Evolutionary conservation across 371 early-diverging fungal species (phyloP).

Genomic region (Rhizopus stolonifer): DNA sequence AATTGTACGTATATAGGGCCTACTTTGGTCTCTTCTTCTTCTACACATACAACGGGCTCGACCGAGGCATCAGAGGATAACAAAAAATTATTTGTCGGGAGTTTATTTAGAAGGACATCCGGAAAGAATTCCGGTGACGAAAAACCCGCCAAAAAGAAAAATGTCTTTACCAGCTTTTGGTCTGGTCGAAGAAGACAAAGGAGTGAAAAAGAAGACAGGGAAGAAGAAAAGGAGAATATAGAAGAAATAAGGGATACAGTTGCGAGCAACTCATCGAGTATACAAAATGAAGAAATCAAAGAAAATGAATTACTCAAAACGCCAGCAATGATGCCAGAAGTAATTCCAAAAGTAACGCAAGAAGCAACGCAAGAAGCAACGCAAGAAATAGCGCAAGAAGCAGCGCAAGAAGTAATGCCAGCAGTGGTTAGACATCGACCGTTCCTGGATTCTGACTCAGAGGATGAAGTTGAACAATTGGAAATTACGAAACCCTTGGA

Average conservation of each 20-base stretch:
- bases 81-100: neutral
- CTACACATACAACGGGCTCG: neutral
- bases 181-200: conserved; percentile 1
- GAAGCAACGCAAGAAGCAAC: neutral
- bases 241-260: too few relatives aligned
- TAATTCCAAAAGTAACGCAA: neutral
- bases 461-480: conserved; percentile 5
- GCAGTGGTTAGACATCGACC: conserved; percentile 2
- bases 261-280: neutral
- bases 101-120: conserved; percentile 13
- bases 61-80: neutral
- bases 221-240: neutral
- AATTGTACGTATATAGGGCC: too few relatives aligned
- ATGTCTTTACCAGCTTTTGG: conserved; percentile 11
- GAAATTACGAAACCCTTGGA: neutral
- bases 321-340: too few relatives aligned
- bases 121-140: conserved; percentile 4
- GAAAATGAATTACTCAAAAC: neutral
- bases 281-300: too few relatives aligned
- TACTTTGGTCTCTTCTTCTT: too few relatives aligned
- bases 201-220: neutral
- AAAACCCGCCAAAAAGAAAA: conserved; percentile 7
- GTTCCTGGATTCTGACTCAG: conserved; percentile 8
- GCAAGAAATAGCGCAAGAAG: neutral
- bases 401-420: neutral